Evolutionary conservation across 129 eudicot genomes (phyloP).

Genomic region (Mikania micrantha): DNA sequence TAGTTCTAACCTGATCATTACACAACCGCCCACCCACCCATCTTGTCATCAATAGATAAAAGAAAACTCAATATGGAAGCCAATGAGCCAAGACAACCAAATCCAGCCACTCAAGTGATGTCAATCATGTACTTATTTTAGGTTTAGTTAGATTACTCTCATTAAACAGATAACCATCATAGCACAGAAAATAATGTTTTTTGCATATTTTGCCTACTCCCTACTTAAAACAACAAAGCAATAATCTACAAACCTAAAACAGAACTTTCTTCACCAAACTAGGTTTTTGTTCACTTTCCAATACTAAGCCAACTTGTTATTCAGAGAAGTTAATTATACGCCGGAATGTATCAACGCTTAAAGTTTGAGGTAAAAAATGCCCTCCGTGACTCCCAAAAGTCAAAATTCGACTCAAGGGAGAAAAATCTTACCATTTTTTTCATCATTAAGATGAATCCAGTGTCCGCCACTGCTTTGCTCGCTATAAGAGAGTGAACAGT

Average conservation of each 20-base stretch:
- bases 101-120: background rate
- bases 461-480: conserved; percentile 29
- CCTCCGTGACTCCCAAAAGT: conserved; percentile 17
- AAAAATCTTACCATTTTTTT: conserved; percentile 7
- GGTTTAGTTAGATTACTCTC: background rate
- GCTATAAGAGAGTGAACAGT: conserved; percentile 29
- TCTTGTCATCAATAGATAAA: background rate
- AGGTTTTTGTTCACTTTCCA: background rate
- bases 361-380: background rate
- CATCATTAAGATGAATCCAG: conserved; percentile 22
- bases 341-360: background rate
- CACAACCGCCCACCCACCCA: background rate
- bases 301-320: background rate
- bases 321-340: background rate
- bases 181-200: background rate
- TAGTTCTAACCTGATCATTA: background rate
- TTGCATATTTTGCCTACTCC: background rate
- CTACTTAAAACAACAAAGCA: background rate
- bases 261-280: background rate
- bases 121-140: background rate
- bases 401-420: conserved; percentile 14
- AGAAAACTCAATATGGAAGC: background rate
- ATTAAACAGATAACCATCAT: background rate
- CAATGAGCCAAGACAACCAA: background rate
- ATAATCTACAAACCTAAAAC: background rate